Evolutionary conservation across 1,284 basidiomycete genomes (phyloP).

Genomic region (Rhodotorula sp.): DNA sequence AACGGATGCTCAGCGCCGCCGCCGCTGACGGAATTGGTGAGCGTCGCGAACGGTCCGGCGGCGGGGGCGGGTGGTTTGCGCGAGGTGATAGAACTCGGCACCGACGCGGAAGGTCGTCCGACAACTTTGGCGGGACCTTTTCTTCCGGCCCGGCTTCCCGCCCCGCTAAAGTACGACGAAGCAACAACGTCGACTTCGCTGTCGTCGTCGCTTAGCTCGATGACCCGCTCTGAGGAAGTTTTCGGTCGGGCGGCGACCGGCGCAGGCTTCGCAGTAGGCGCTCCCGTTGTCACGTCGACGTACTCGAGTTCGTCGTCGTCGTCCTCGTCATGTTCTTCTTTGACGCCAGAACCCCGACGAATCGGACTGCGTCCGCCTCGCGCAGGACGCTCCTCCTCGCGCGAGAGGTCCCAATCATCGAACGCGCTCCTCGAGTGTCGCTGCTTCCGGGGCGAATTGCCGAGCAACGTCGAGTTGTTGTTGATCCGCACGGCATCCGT

Average conservation of each 20-base stretch:
- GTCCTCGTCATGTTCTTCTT: background rate
- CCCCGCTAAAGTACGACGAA: background rate
- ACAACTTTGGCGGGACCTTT: background rate
- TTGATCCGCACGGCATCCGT: background rate
- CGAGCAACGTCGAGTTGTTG: conserved; percentile 17
- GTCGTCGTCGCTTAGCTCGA: conserved; percentile 1
- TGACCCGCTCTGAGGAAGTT: too few species aligned
- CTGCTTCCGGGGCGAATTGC: conserved; percentile 6
- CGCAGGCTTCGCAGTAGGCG: too few species aligned
- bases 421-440: background rate
- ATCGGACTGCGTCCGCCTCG: background rate
- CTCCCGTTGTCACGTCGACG: background rate
- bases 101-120: too few species aligned
- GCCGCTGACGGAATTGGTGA: background rate
- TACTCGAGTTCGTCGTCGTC: conserved; percentile 1
- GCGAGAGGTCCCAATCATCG: conserved; percentile 6
- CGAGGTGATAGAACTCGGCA: too few species aligned
- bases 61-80: background rate
- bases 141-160: background rate
- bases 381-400: background rate
- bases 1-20: background rate
- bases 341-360: too few species aligned
- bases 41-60: background rate
- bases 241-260: too few species aligned
- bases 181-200: conserved; percentile 14